Evolutionary conservation across 257 asterid species (phyloP).

Genomic region (Ehretia macrophylla): DNA sequence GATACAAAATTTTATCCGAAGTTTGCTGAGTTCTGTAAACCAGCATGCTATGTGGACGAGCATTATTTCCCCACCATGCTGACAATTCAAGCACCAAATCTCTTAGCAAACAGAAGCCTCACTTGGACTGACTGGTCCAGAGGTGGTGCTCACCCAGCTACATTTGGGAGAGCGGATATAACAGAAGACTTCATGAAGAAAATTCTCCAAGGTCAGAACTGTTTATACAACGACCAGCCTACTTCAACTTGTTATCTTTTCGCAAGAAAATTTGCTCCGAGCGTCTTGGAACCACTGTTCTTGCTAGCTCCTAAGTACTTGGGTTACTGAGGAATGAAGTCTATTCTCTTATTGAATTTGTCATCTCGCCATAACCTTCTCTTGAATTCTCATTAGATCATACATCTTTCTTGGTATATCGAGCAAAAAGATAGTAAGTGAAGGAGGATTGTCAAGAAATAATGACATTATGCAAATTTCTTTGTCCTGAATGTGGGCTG

Average conservation of each 20-base stretch:
- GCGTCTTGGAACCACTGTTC: slow-evolving; percentile 41
- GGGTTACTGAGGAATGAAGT: slow-evolving; percentile 32
- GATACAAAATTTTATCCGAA: slow-evolving; percentile 36
- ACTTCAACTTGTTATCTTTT: slow-evolving; percentile 33
- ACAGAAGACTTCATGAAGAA: slow-evolving; percentile 40
- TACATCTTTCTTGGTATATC: not conserved
- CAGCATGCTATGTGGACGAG: slow-evolving; percentile 45
- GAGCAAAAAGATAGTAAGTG: not conserved
- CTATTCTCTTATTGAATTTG: not conserved
- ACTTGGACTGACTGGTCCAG: slow-evolving; percentile 56
- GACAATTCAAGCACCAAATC: slow-evolving; percentile 28
- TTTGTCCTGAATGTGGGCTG: too few relatives aligned
- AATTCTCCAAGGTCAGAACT: slow-evolving; percentile 22
- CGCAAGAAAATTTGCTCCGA: slow-evolving; percentile 51
- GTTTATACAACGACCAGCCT: slow-evolving; percentile 29
- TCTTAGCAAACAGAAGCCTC: slow-evolving; percentile 41
- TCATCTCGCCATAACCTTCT: too few relatives aligned
- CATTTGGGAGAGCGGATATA: slow-evolving; percentile 41
- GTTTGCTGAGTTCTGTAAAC: slow-evolving; percentile 32
- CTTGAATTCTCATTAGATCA: too few relatives aligned
- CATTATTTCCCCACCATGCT: slow-evolving; percentile 52
- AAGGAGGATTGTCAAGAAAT: too few relatives aligned
- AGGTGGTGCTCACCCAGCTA: slow-evolving; percentile 53
- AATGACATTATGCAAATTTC: too few relatives aligned
- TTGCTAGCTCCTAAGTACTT: slow-evolving; percentile 39